Evolutionary conservation across 495 filamentous ascomycete genomes (phyloP).

Genomic region (Podospora appendiculata): DNA sequence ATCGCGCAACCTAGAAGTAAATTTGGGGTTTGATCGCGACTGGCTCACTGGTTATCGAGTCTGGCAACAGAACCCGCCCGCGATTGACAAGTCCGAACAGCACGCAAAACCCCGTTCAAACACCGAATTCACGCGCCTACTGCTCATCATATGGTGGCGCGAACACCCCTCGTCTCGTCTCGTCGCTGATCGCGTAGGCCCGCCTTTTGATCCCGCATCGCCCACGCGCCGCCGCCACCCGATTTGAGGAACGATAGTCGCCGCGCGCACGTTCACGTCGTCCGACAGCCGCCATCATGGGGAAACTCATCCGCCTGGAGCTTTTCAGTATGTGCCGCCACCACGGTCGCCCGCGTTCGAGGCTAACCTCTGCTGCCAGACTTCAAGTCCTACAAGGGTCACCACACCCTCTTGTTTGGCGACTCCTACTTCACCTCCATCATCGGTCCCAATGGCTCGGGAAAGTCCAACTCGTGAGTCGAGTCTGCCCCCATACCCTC

Average conservation of each 20-base stretch:
- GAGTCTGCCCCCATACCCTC: neutral
- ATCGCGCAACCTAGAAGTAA: slow-evolving; percentile 2
- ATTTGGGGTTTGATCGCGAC: slow-evolving; percentile 12
- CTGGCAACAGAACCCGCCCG: neutral
- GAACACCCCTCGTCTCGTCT: neutral
- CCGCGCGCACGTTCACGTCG: slow-evolving; percentile 7
- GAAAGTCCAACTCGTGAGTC: slow-evolving; percentile 97
- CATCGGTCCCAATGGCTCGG: slow-evolving; percentile 98
- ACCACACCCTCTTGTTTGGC: slow-evolving; percentile 88
- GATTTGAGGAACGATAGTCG: neutral
- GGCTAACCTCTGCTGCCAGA: slow-evolving; percentile 40
- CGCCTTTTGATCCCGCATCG: neutral
- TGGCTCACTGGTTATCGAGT: neutral
- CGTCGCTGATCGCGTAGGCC: slow-evolving; percentile 7
- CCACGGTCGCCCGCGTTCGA: neutral
- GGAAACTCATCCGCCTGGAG: slow-evolving; percentile 92
- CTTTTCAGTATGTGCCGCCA: slow-evolving; percentile 66
- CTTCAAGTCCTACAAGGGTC: slow-evolving; percentile 98
- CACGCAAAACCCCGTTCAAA: neutral
- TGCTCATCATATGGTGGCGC: slow-evolving; percentile 4
- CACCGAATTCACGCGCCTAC: slow-evolving; percentile 12
- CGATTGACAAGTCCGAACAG: slow-evolving; percentile 1
- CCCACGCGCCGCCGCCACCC: slow-evolving; percentile 7
- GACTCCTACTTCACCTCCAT: slow-evolving; percentile 99
- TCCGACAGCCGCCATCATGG: slow-evolving; percentile 31